Evolutionary conservation across 2,329 filamentous ascomycete genomes (phyloP).

Genomic region (Coleophoma eucalyptorum): DNA sequence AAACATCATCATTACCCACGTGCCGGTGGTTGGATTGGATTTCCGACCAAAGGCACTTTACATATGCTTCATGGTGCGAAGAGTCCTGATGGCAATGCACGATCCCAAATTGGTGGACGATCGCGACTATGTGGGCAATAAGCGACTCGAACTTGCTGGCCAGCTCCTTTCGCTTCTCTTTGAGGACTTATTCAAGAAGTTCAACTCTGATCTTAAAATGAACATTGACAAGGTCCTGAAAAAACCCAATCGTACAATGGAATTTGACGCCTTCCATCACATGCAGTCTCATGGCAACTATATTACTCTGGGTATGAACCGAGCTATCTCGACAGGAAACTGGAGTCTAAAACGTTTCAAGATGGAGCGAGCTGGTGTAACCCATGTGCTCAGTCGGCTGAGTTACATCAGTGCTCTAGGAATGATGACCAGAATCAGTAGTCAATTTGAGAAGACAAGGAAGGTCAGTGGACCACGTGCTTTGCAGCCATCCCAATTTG

Average conservation of each 20-base stretch:
- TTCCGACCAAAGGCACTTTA: constrained; percentile 98
- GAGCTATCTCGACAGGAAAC: constrained; percentile 95
- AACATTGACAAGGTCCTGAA: constrained; percentile 95
- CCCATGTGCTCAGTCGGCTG: constrained; percentile 89
- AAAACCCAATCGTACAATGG: constrained; percentile 84
- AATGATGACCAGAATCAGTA: constrained; percentile 99
- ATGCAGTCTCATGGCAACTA: constrained; percentile 80
- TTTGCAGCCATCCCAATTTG: constrained; percentile 94
- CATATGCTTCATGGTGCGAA: constrained; percentile 94
- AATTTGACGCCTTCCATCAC: constrained; percentile 82
- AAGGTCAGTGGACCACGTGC: constrained; percentile 96
- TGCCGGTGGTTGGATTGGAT: constrained; percentile 85
- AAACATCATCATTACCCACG: constrained; percentile 91
- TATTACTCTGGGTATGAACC: constrained; percentile 90
- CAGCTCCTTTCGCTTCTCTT: constrained; percentile 92
- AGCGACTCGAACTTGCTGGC: constrained; percentile 89
- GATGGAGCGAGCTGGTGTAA: constrained; percentile 96
- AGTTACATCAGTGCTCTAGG: constrained; percentile 96
- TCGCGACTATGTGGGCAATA: constrained; percentile 97
- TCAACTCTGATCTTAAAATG: constrained; percentile 82
- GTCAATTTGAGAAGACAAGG: constrained; percentile 97
- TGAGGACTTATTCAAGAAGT: constrained; percentile 97
- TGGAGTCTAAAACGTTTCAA: constrained; percentile 98
- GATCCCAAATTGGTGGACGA: constrained; percentile 90
- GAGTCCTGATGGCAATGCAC: constrained; percentile 89